Conservation (phyloP, 164 flowering plant genomes). For the Litsea cubeba region DNA sequence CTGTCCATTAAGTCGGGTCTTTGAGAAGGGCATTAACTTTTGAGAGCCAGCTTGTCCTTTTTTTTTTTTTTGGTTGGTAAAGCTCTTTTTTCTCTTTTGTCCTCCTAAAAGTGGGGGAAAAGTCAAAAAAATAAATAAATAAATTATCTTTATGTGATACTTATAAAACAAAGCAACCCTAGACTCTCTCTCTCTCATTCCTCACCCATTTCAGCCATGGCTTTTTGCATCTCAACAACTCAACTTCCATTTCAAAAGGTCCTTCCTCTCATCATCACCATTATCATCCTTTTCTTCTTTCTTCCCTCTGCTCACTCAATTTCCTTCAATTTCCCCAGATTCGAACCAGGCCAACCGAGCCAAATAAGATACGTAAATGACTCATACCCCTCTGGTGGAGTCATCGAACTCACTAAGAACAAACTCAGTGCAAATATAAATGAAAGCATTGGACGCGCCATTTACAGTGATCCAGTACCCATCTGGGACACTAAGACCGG, state of each 20-base stretch:
- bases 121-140: too few species aligned
- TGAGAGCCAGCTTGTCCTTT: too few species aligned
- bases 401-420: slow-evolving; percentile 12
- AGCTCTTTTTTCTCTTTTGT: too few species aligned
- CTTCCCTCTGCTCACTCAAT: background rate
- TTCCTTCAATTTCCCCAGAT: background rate
- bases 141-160: too few species aligned
- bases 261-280: background rate
- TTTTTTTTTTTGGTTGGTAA: too few species aligned
- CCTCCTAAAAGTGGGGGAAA: too few species aligned
- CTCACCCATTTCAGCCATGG: background rate
- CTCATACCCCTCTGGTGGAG: background rate
- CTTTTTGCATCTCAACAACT: background rate
- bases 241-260: background rate
- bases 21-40: too few species aligned
- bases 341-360: background rate
- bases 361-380: rapidly evolving
- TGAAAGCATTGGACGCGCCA: slow-evolving; percentile 8
- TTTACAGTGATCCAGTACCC: background rate
- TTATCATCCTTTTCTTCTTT: background rate
- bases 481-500: slow-evolving; percentile 15
- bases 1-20: too few species aligned
- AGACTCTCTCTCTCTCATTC: too few species aligned
- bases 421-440: slow-evolving; percentile 9
- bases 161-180: too few species aligned